Conservation (phyloP, 352 stramenopile genomes). For the Pythium scleroteichum region DNA sequence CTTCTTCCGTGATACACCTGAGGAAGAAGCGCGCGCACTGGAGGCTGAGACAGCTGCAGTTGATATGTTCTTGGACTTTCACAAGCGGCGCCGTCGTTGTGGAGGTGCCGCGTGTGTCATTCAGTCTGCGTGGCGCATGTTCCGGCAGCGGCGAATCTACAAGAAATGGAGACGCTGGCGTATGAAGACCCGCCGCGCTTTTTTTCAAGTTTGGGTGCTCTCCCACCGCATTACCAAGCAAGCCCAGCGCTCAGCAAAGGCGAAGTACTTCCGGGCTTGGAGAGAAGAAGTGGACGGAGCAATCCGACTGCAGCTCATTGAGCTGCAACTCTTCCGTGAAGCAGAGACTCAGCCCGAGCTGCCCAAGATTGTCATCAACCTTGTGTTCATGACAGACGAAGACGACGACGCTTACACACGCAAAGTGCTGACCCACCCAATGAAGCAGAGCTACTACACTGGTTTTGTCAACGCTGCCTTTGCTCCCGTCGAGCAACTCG, state of each 20-base stretch:
- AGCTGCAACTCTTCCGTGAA: slow-evolving; percentile 61
- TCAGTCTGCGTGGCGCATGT: slow-evolving; percentile 65
- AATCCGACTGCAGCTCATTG: slow-evolving; percentile 50
- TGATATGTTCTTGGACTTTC: slow-evolving; percentile 33
- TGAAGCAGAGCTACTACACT: slow-evolving; percentile 26
- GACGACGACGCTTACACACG: slow-evolving; percentile 39
- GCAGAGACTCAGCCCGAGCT: slow-evolving; percentile 50
- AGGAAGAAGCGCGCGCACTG: slow-evolving; percentile 20
- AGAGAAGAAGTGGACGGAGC: slow-evolving; percentile 41
- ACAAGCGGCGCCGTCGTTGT: slow-evolving; percentile 34
- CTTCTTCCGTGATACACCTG: slow-evolving; percentile 23
- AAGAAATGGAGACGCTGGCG: slow-evolving; percentile 44
- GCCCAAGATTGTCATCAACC: slow-evolving; percentile 63
- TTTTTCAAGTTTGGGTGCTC: slow-evolving; percentile 58
- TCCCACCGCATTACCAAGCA: slow-evolving; percentile 38
- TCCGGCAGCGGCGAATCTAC: slow-evolving; percentile 37
- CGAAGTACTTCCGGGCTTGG: slow-evolving; percentile 52
- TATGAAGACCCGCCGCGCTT: slow-evolving; percentile 26
- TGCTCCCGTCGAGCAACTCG: slow-evolving; percentile 38
- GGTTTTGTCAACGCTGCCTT: slow-evolving; percentile 64
- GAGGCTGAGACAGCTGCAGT: slow-evolving; percentile 23
- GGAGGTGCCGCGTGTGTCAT: slow-evolving; percentile 35
- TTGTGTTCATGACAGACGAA: slow-evolving; percentile 65
- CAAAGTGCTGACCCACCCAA: slow-evolving; percentile 28
- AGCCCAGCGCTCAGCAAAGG: slow-evolving; percentile 34